Evolutionary conservation across 495 filamentous ascomycete species (phyloP).

Genomic region (Aspergillus baeticus): DNA sequence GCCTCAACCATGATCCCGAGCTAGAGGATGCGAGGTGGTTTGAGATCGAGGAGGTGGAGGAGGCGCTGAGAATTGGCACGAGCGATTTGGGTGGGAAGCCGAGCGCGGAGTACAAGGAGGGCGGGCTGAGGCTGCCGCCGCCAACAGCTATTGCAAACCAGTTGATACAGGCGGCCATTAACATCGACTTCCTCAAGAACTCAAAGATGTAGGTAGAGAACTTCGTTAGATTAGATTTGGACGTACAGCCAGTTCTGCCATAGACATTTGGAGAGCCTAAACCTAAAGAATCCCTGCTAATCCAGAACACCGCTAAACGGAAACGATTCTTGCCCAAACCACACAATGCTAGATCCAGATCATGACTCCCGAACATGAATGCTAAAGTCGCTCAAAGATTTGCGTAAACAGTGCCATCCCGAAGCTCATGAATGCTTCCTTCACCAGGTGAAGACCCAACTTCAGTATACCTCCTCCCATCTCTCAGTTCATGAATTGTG

Average conservation of each 20-base stretch:
- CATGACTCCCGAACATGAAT: background rate
- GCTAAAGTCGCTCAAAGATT: conserved; percentile 27
- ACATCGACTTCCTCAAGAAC: conserved; percentile 44
- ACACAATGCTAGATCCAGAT: background rate
- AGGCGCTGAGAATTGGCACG: conserved; percentile 58
- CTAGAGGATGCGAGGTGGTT: conserved; percentile 89
- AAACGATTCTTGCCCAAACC: background rate
- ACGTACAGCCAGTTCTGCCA: conserved; percentile 3
- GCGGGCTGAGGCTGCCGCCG: conserved; percentile 68
- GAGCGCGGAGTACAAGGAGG: conserved; percentile 67
- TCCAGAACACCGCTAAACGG: background rate
- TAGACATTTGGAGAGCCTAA: no score
- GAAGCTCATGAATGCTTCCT: conserved; percentile 44
- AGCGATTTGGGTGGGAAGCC: conserved; percentile 66
- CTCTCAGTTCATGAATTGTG: conserved; percentile 46
- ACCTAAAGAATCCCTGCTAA: no score
- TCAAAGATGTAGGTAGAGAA: conserved; percentile 34
- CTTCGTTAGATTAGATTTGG: background rate
- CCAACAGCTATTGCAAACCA: conserved; percentile 79
- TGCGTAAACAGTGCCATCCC: conserved; percentile 47
- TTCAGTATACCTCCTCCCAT: conserved; percentile 44
- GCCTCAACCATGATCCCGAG: conserved; percentile 85
- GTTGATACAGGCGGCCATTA: conserved; percentile 55
- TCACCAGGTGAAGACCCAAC: conserved; percentile 35
- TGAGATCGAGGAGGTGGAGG: conserved; percentile 55